Percentiles rank a stretch among this genome's conserved stretches.
Conservation (phyloP, 179 eudicot genomes). For the Amaranthus tricolor region DNA sequence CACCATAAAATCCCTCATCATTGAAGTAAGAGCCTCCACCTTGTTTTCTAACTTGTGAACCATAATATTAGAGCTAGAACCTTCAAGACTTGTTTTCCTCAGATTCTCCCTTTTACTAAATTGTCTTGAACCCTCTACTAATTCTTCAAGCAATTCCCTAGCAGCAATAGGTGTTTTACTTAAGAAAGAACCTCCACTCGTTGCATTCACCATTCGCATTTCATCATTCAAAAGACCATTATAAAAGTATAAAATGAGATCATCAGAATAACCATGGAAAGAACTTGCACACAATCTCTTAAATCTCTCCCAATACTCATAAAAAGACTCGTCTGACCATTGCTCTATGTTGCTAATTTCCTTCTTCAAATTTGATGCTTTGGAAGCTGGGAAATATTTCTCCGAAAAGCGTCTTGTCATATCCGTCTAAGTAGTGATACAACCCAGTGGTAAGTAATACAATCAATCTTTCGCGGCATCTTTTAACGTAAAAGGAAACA, state of each 20-base stretch:
- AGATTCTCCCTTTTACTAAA: no score
- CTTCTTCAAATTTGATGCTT: not conserved
- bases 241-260: conserved; percentile 13
- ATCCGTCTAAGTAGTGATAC: conserved; percentile 12
- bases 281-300: conserved; percentile 3
- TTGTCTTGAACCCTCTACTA: not conserved
- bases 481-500: conserved; percentile 4
- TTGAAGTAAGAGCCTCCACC: no score
- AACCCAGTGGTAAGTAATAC: conserved; percentile 1
- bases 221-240: not conserved
- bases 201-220: not conserved
- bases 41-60: no score
- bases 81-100: no score
- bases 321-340: no score
- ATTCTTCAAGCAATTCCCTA: no score
- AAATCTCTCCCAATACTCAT: no score
- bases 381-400: conserved; percentile 20
- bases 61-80: no score
- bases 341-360: no score
- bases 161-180: no score
- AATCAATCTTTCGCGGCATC: conserved; percentile 12
- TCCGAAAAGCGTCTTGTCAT: not conserved
- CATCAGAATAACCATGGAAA: not conserved
- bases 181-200: no score
- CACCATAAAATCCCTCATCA: no score